Base-by-base conservation (phyloP, 495 filamentous ascomycete species). In the Evansstolkia leycettana region DNA sequence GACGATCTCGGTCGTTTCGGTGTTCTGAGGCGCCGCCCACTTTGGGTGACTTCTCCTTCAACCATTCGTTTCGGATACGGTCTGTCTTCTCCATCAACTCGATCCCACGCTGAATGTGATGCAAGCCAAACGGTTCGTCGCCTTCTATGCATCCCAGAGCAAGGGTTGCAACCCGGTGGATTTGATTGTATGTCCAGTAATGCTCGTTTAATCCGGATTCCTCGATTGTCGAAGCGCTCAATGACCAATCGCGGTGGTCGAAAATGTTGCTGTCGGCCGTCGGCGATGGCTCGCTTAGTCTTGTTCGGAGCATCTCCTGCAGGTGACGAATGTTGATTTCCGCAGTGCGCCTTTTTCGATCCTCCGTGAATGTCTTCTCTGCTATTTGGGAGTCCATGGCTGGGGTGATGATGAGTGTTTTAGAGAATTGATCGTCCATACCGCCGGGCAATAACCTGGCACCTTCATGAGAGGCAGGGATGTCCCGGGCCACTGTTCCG, bases 281-380 rank as follows among this genome's bases (percentile, higher is more conserved):
- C 1, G 50, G 54, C 9, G 54, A 40, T 25, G 51, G 46, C 27
- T 62, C 51, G 28, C 55, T 48, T 2, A 72, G 54, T 9, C 63
- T 55, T 24, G 54, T 58, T 12, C 58, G 62, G 27, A 79, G 52
- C 75, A 86, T 81, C 39, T 73, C 70, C 40, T 75, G 69, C 5
- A 87, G 51, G 54, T 86, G 78, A 2, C 81, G 69, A 17, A 81
- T 62, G 46, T 87, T 86, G 31, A 83, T 78, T 15, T 67, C 63
- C 37, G 64, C 47, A 8, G 68, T 78, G 24, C 74, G 64, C 28
- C 59, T 57, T 39, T 57, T 66, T 33, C 63, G 62, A 30, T 68
- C 57, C 33, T 61, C 53, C 5, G 46, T 34, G 31, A 73, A 63
- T 12, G 45, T 43, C n/a, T 47, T 53, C 28, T 64, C 61, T 1